Base-by-base conservation (phyloP, 164 flowering plant species). In the Vitis rotundifolia region DNA sequence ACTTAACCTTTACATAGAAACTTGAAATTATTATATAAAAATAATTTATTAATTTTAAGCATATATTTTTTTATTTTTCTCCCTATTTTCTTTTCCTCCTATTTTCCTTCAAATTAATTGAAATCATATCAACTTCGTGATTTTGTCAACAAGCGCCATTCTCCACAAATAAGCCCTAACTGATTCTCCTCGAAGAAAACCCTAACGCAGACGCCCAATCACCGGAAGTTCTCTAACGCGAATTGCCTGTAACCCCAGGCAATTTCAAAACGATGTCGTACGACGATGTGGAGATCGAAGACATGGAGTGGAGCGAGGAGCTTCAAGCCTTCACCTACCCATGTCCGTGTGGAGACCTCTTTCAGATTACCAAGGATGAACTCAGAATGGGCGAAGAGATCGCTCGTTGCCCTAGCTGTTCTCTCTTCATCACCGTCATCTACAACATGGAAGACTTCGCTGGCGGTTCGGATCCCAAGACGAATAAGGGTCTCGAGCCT, bases 251-350 rank as follows among this genome's bases (percentile, higher is more conserved):
- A 50, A 67, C 49, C 53, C 53, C 19, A 31, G n/a, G 11, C 18
- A 16, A 18, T 9, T 22, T 22, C 26, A 19, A 19, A 61, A 73
- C 65, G 79, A 94, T 94, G 97, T 92, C 98, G 75, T 92, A 94
- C 87, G 98, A 94, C 75, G 98, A 94, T 59, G 97, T 94, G 48
- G 98, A 94, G 85, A 92, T 94, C 59, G 97, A 92, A 75, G 98
- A 94, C 76, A 94, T 94, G 98, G 97, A 94, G 73, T 94, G 97
- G 98, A 90, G 86, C 81, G 90, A 87, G 51, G 93, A 89, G 84
- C 74, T 94, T 5, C 82, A 86, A 58, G 82, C 93, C 6, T 94
- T 70, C 83, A 92, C 98, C 0, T 94, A 89, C 67, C 97, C 98
- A 0, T 94, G 98, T 58, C 98, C 98, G 0, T 94, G 98, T 76